phyloP scores from a whole-genome alignment of 768 basidiomycete genomes.

The Paxillus ammoniavirescens region DNA sequence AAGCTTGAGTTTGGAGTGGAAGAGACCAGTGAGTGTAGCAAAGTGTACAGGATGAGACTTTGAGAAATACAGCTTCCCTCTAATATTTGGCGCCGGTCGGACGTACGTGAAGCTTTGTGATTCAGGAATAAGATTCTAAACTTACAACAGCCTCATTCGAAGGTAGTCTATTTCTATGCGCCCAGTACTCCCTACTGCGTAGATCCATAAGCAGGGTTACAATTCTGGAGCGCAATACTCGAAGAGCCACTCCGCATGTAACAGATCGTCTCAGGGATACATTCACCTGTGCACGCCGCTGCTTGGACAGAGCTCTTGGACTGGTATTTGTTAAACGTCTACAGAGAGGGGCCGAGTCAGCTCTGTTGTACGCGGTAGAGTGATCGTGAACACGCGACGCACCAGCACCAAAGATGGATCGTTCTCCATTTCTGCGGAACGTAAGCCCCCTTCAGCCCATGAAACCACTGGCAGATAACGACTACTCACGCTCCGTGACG shows the following conservation, averaged over 20 bases:
- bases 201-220: constrained; percentile 60
- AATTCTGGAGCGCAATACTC: constrained; percentile 56
- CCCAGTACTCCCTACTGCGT: constrained; percentile 43
- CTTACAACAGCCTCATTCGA: too few relatives aligned
- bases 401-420: constrained; percentile 23
- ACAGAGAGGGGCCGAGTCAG: not conserved
- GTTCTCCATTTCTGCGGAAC: constrained; percentile 21
- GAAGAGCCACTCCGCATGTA: constrained; percentile 72
- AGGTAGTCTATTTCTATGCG: too few relatives aligned
- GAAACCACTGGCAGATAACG: not conserved
- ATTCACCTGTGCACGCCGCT: constrained; percentile 53
- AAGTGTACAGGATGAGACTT: too few relatives aligned
- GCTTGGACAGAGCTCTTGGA: constrained; percentile 62
- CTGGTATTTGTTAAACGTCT: constrained; percentile 67
- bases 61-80: too few relatives aligned
- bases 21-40: too few relatives aligned
- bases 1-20: not conserved
- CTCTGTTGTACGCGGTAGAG: not conserved
- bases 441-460: not conserved
- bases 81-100: too few relatives aligned
- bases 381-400: not conserved
- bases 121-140: too few relatives aligned
- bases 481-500: constrained; percentile 60
- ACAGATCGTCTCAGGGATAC: constrained; percentile 61
- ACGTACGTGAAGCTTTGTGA: too few relatives aligned